A percentile compares a stretch with the other conserved stretches of the same genome.
phyloP scores from a whole-genome alignment of 2,329 filamentous ascomycete genomes.

The Beauveria australis region DNA sequence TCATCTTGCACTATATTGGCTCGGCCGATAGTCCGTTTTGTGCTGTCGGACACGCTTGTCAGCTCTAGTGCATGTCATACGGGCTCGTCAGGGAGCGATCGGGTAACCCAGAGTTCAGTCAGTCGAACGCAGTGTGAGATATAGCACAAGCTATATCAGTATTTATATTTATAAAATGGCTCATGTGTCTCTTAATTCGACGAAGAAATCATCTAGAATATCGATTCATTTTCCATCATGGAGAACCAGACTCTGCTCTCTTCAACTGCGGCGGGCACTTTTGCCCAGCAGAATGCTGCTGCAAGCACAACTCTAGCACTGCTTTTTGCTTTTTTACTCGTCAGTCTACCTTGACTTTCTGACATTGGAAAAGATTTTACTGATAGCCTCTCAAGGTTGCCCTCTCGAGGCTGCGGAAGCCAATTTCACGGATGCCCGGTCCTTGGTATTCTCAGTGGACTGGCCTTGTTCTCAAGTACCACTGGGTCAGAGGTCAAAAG shows the following conservation, averaged over 20 bases:
- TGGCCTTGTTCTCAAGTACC: neutral
- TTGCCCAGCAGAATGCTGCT: neutral
- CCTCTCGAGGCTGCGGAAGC: neutral
- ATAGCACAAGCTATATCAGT: neutral
- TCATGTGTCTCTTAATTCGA: neutral
- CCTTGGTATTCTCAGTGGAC: slow-evolving; percentile 6
- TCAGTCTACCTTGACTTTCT: neutral
- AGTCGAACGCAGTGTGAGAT: neutral
- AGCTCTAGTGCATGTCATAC: neutral
- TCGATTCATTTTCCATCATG: neutral
- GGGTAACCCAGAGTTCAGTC: neutral
- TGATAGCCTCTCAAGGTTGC: neutral
- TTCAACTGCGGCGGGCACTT: neutral
- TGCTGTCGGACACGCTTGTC: neutral
- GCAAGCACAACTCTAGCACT: neutral
- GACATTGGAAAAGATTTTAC: neutral
- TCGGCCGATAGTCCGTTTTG: neutral
- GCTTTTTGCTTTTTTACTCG: neutral
- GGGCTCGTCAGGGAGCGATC: slow-evolving; percentile 4
- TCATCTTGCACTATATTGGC: neutral
- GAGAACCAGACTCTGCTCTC: neutral
- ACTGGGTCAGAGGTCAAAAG: slow-evolving; percentile 4
- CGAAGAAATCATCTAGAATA: neutral
- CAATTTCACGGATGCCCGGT: slow-evolving; percentile 2
- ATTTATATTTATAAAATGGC: no score